Conservation (phyloP, 306 rosid genomes). For the Begonia loranthoides region DNA sequence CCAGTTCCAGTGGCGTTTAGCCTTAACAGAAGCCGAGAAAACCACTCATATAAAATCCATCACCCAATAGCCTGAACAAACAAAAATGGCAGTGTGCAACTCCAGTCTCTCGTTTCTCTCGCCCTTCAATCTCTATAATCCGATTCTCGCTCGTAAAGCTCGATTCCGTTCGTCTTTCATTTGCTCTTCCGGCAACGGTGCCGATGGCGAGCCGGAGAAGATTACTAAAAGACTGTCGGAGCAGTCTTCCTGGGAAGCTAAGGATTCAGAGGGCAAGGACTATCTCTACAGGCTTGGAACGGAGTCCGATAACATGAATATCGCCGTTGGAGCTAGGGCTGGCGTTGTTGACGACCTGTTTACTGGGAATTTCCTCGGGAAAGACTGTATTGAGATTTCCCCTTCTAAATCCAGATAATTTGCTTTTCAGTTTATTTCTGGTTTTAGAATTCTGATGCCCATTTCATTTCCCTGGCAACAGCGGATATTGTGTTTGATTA, state of each 20-base stretch:
- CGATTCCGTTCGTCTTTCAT: slow-evolving; percentile 10
- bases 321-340: slow-evolving; percentile 84
- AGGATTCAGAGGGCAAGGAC: slow-evolving; percentile 66
- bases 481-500: slow-evolving; percentile 95
- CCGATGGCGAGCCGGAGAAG: slow-evolving; percentile 7
- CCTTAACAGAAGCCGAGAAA: too few species aligned
- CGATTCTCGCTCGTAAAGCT: neutral
- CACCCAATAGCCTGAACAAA: neutral
- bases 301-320: slow-evolving; percentile 91
- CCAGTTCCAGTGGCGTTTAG: too few species aligned
- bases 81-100: slow-evolving; percentile 20
- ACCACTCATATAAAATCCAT: too few species aligned
- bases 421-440: neutral
- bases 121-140: slow-evolving; percentile 13
- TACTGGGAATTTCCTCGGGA: slow-evolving; percentile 77
- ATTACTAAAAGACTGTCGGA: slow-evolving; percentile 42
- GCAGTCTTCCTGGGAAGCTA: slow-evolving; percentile 84
- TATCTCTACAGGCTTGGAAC: slow-evolving; percentile 73
- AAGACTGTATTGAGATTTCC: slow-evolving; percentile 34
- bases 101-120: slow-evolving; percentile 23
- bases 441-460: neutral
- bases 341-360: slow-evolving; percentile 80
- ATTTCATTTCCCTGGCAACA: slow-evolving; percentile 5
- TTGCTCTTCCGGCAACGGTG: slow-evolving; percentile 13
- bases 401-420: neutral